A percentile compares a stretch with the other conserved stretches of the same genome.
Conservation (phyloP, 106 monocot species). For the Ottelia alismoides region DNA sequence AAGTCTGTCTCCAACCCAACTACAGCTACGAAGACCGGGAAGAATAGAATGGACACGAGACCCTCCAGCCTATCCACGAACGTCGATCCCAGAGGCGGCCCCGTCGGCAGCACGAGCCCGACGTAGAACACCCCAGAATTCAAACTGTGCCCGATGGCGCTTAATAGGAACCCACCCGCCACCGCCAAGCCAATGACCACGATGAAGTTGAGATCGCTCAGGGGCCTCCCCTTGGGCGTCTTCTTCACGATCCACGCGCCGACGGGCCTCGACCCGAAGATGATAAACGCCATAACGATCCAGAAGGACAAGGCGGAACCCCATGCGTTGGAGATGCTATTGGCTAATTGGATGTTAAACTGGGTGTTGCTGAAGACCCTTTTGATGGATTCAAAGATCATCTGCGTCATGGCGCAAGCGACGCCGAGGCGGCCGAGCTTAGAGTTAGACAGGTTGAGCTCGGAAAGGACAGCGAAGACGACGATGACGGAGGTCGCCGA, state of each 20-base stretch:
- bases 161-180: not conserved
- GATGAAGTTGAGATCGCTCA: not conserved
- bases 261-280: slow-evolving; percentile 4
- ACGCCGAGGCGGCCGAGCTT: slow-evolving; percentile 7
- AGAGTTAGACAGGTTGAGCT: slow-evolving; percentile 10
- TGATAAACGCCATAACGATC: not conserved
- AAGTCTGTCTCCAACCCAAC: not conserved
- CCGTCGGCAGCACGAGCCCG: not conserved
- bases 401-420: not conserved
- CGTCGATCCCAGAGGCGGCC: slow-evolving; percentile 1
- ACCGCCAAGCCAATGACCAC: not conserved
- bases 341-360: not conserved
- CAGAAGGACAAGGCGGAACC: not conserved
- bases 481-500: slow-evolving; percentile 2
- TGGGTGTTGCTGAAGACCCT: not conserved
- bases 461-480: slow-evolving; percentile 1
- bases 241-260: slow-evolving; percentile 2
- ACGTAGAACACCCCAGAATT: not conserved
- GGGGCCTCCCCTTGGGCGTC: slow-evolving; percentile 1
- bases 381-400: not conserved
- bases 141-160: not conserved
- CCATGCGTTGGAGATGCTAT: not conserved
- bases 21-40: not conserved
- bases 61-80: not conserved
- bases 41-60: not conserved